These are phyloP conservation scores for Penicillium glabrum DNA, from an alignment of 2,329 filamentous ascomycete genomes.

Conservation along the genomic window DNA sequence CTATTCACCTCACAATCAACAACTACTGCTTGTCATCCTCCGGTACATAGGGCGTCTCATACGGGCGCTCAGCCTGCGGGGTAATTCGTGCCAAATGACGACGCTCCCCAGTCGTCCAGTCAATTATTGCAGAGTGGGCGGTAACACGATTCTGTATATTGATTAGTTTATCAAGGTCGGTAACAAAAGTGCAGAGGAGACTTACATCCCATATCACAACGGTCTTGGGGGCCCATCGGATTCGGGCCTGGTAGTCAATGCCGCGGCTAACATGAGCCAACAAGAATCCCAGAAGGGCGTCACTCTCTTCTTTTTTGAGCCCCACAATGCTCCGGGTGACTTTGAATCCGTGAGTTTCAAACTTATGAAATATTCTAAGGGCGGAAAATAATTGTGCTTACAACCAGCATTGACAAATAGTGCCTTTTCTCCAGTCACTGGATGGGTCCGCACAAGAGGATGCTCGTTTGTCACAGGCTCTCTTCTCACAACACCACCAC, in stretches of 20 bases:
- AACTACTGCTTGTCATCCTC: neutral
- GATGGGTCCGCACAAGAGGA: constrained; percentile 60
- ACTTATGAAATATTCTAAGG: neutral
- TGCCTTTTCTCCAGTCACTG: constrained; percentile 33
- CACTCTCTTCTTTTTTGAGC: constrained; percentile 44
- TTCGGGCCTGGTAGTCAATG: constrained; percentile 26
- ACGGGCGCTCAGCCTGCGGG: constrained; percentile 28
- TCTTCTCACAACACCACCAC: constrained; percentile 68
- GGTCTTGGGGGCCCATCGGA: constrained; percentile 27
- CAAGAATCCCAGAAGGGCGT: constrained; percentile 35
- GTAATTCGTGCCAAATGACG: constrained; percentile 31
- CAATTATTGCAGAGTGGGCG: constrained; percentile 37
- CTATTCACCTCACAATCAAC: neutral
- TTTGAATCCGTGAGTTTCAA: constrained; percentile 25
- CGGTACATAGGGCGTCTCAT: constrained; percentile 20
- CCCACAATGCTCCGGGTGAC: constrained; percentile 41
- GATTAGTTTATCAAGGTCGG: neutral
- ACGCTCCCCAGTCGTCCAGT: constrained; percentile 30
- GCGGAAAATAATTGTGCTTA: constrained; percentile 2
- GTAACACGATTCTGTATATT: constrained; percentile 34
- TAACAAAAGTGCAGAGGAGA: no score
- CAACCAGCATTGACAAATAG: constrained; percentile 39
- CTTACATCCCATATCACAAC: constrained; percentile 41
- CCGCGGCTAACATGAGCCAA: constrained; percentile 20
- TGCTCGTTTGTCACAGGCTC: constrained; percentile 73